Evolutionary conservation across 768 basidiomycete genomes (phyloP).

Genomic region (Tylopilus subfusipes): DNA sequence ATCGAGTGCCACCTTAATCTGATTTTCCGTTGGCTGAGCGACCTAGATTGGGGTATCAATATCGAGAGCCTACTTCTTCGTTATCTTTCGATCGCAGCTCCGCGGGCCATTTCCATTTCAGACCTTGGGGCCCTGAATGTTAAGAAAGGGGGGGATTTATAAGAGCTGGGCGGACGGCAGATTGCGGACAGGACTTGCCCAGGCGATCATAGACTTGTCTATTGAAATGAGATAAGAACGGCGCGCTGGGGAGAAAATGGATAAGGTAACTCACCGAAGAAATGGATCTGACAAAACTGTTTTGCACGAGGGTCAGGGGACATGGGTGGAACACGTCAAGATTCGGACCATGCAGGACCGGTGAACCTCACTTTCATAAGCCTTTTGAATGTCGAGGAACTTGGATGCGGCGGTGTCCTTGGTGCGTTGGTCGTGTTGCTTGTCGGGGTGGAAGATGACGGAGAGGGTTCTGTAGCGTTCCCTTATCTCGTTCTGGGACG

Average conservation of each 20-base stretch:
- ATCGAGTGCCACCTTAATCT: conserved; percentile 47
- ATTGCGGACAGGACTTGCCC: conserved; percentile 39
- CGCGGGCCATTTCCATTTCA: conserved; percentile 43
- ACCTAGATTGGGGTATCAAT: conserved; percentile 13
- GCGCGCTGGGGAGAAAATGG: not conserved
- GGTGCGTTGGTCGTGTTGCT: conserved; percentile 56
- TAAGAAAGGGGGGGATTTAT: conserved; percentile 7
- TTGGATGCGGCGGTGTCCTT: conserved; percentile 59
- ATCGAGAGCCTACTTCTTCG: conserved; percentile 43
- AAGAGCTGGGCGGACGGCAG: conserved; percentile 2
- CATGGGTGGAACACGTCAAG: not conserved
- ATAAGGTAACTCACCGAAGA: conserved; percentile 46
- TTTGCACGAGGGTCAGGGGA: conserved; percentile 17
- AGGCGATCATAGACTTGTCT: conserved; percentile 75
- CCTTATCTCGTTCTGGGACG: conserved; percentile 66
- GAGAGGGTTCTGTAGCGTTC: conserved; percentile 72
- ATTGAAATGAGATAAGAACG: conserved; percentile 15
- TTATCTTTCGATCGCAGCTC: conserved; percentile 41
- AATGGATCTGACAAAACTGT: conserved; percentile 71
- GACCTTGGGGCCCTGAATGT: conserved; percentile 35
- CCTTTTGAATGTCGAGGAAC: conserved; percentile 77
- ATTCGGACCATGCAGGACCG: not conserved
- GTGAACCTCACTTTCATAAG: conserved; percentile 63
- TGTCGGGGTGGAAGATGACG: conserved; percentile 82
- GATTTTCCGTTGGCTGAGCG: conserved; percentile 28